Base-by-base conservation (phyloP, 176 grass and related monocot species). In the Hyparrhenia diplandra region DNA sequence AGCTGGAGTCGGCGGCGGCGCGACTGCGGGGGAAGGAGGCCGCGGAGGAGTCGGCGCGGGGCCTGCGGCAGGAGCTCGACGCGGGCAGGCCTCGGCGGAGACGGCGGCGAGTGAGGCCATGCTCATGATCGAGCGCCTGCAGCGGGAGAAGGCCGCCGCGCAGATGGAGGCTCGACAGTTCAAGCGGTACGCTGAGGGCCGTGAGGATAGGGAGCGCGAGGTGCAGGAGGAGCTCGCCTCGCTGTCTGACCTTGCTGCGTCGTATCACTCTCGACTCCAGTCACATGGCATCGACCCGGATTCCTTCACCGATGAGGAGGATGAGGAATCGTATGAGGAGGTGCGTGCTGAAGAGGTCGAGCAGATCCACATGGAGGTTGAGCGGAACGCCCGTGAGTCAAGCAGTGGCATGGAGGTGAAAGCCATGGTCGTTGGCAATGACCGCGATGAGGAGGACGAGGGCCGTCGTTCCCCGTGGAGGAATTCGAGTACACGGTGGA, bases 101-200 rank as follows among this genome's bases (percentile, higher is more conserved):
- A 90, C 94, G 10, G 94, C 91, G 0, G 49, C 91, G 47, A 97
- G 73, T 70, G 94, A 94, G 82, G 88, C 94, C 9, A 92, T 97
- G 91, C 87, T 90, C 67, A 97, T 97, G 94, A 97, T 97, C 73
- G 74, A 87, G 75, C 91, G 91, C 13, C 85, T 97, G 71, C 91
- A 97, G 79, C 82, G 89, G 12, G 94, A 97, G 83, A 97, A 97
- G 78, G 94, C 94, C 27, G 57, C 89, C 18, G 89, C 91, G n/a
- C 89, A 86, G 79, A 87, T 97, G 89, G 94, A 97, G 87, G 89
- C 87, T 0, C 94, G 89, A 13, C 94, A 97, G 87, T 89, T 94
- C 84, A 76, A 74, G 47, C 94, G 89, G 1, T 88, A 84, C 67
- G 80, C 91, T 24, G 94, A 97, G 37, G 89, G 88, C 27, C 91